Evolutionary conservation across 768 basidiomycete species (phyloP).

Genomic region (Tylopilus balloui): DNA sequence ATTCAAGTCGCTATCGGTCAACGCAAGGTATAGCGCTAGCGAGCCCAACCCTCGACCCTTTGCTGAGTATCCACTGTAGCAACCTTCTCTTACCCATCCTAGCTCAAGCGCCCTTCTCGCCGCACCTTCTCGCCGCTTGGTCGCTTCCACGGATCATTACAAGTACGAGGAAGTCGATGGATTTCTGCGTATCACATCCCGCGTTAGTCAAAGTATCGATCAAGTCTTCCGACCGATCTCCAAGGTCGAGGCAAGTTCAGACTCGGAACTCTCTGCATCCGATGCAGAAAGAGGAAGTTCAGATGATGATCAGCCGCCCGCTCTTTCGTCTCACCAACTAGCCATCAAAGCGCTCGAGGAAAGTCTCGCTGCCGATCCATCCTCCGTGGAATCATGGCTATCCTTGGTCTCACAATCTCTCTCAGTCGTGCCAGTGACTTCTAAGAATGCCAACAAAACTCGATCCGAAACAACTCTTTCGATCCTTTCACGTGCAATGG

Average conservation of each 20-base stretch:
- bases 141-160: constrained; percentile 33
- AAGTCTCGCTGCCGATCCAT: constrained; percentile 46
- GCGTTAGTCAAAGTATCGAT: constrained; percentile 28
- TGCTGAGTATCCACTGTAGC: constrained; percentile 24
- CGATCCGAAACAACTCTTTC: constrained; percentile 70
- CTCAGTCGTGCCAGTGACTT: constrained; percentile 53
- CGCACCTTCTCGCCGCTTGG: constrained; percentile 45
- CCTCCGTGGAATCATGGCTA: constrained; percentile 56
- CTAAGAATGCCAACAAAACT: constrained; percentile 64
- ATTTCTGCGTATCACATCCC: constrained; percentile 55
- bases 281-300: constrained; percentile 32
- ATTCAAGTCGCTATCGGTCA: constrained; percentile 50
- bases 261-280: constrained; percentile 35
- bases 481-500: constrained; percentile 60
- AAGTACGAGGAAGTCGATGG: constrained; percentile 65
- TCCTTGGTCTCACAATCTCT: constrained; percentile 59
- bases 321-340: constrained; percentile 54
- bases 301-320: constrained; percentile 31
- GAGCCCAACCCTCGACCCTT: background rate
- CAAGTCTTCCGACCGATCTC: constrained; percentile 52
- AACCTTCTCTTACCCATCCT: constrained; percentile 55
- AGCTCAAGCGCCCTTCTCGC: constrained; percentile 50
- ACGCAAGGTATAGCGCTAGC: constrained; percentile 37
- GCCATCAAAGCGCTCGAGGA: constrained; percentile 57
- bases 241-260: constrained; percentile 24